Evolutionary conservation across 176 grass and related monocot species (phyloP).

Genomic region (Neostapfia colusana): DNA sequence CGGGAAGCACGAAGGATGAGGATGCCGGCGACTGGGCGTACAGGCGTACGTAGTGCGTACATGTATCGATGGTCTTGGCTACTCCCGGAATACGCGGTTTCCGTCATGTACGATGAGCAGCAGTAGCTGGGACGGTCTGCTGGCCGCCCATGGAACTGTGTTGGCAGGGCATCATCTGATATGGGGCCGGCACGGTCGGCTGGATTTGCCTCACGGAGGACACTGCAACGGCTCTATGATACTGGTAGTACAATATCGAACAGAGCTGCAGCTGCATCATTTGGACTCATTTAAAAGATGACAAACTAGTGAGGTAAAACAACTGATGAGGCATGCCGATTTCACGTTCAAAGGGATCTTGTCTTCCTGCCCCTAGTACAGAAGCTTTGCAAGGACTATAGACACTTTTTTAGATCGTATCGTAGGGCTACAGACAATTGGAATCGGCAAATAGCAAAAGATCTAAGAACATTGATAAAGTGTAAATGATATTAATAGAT

Average conservation of each 20-base stretch:
- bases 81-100: slow-evolving; percentile 17
- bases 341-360: neutral
- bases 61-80: neutral
- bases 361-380: neutral
- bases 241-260: neutral
- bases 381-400: neutral
- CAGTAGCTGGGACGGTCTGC: neutral
- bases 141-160: neutral
- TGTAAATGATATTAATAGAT: no score
- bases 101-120: slow-evolving; percentile 24
- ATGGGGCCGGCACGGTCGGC: slow-evolving; percentile 11
- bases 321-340: neutral
- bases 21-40: no score
- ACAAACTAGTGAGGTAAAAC: neutral
- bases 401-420: neutral
- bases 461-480: no score
- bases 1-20: no score
- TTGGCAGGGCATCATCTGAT: neutral
- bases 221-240: neutral
- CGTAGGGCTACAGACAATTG: neutral
- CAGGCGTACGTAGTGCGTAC: neutral
- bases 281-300: slow-evolving; percentile 4
- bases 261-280: neutral
- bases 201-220: neutral
- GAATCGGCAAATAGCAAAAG: neutral